A percentile compares a stretch with the other conserved stretches of the same genome.
These are phyloP conservation scores for Stephania cephalantha DNA, from an alignment of 164 flowering plant genomes.

Conservation along the genomic window DNA sequence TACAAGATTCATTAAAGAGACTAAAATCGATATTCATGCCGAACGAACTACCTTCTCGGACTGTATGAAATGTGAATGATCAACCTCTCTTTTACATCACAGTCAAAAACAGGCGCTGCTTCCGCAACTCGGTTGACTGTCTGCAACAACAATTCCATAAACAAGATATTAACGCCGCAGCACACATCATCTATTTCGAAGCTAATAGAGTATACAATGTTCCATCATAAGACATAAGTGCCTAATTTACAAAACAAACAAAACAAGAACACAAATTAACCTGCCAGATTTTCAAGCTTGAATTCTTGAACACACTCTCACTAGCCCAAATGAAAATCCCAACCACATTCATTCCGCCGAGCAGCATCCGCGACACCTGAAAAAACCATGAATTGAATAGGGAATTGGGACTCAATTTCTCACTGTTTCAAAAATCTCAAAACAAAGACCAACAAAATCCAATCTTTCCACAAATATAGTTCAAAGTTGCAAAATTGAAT, in stretches of 20 bases:
- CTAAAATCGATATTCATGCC: background rate
- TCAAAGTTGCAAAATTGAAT: too few species aligned
- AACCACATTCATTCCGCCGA: conserved; percentile 78
- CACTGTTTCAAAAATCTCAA: too few species aligned
- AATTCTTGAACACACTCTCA: conserved; percentile 58
- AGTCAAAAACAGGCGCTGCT: conserved; percentile 40
- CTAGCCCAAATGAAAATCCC: conserved; percentile 75
- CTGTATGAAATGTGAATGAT: conserved; percentile 79
- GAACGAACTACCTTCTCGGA: conserved; percentile 57
- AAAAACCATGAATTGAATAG: conserved; percentile 3
- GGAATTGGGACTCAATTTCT: too few species aligned
- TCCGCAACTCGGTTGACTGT: conserved; percentile 66
- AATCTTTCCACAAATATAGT: too few species aligned
- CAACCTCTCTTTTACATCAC: conserved; percentile 47
- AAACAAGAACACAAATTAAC: conserved; percentile 22
- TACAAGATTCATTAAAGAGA: too few species aligned
- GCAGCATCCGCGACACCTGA: conserved; percentile 80
- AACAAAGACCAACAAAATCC: too few species aligned
- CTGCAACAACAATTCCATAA: conserved; percentile 30
- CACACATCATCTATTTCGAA: too few species aligned
- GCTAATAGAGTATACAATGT: background rate
- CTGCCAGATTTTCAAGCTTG: conserved; percentile 64
- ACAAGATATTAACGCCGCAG: too few species aligned
- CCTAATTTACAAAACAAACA: background rate
- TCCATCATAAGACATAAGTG: background rate